These are phyloP conservation scores for Leucosporidium scottii DNA, from an alignment of 768 basidiomycete genomes.

Conservation along the genomic window DNA sequence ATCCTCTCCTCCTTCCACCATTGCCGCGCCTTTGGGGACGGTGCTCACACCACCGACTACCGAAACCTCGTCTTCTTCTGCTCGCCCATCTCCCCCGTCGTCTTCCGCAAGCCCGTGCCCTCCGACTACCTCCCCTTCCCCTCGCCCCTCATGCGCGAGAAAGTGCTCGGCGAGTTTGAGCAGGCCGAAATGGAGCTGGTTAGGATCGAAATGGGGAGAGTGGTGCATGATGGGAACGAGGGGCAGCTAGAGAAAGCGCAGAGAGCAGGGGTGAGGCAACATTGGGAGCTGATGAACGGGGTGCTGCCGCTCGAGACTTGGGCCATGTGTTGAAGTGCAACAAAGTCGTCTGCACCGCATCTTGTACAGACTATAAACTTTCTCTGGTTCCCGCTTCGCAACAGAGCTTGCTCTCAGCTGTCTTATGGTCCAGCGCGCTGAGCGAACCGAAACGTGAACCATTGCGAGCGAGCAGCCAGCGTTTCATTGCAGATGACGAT, in stretches of 20 bases:
- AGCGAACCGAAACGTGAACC: no score
- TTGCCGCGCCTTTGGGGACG: conserved; percentile 80
- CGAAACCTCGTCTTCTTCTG: conserved; percentile 32
- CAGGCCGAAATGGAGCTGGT: neutral
- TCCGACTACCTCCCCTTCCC: conserved; percentile 19
- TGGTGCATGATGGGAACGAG: conserved; percentile 2
- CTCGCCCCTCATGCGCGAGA: neutral
- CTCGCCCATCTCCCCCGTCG: neutral
- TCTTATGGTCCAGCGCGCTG: no score
- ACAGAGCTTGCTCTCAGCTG: no score
- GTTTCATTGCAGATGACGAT: no score
- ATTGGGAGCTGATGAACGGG: conserved; percentile 16
- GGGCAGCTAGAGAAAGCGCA: conserved; percentile 11
- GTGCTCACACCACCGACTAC: conserved; percentile 55
- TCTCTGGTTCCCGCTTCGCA: no score
- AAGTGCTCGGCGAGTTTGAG: conserved; percentile 5
- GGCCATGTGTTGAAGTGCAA: conserved; percentile 18
- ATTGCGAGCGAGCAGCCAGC: no score
- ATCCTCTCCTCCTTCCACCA: conserved; percentile 62
- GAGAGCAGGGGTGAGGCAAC: conserved; percentile 1
- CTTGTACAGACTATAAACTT: no score
- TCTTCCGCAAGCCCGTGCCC: conserved; percentile 9
- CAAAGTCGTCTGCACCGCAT: no score
- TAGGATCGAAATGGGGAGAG: neutral
- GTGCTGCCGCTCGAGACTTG: conserved; percentile 15